Evolutionary conservation across 352 stramenopile species (phyloP).

Genomic region (Globisporangium uncinulatum): DNA sequence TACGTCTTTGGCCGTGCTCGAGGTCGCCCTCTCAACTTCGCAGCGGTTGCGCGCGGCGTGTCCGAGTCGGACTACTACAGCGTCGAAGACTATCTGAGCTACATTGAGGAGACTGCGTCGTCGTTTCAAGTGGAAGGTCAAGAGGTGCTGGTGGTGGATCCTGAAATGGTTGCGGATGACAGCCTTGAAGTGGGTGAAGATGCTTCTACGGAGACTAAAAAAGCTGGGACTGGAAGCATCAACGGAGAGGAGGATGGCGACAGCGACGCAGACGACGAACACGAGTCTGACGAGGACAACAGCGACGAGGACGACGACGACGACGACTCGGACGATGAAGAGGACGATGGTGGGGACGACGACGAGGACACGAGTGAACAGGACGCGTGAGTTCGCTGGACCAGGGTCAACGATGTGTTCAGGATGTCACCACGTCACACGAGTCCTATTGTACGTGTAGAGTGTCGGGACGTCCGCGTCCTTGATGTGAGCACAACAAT

Average conservation of each 20-base stretch:
- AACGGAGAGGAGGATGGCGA: conserved; percentile 7
- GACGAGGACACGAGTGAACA: not conserved
- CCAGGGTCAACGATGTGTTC: no score
- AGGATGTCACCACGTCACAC: no score
- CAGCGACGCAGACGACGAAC: conserved; percentile 12
- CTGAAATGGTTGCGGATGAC: not conserved
- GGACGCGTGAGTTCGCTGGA: no score
- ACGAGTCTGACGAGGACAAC: conserved; percentile 7
- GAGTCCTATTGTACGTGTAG: no score
- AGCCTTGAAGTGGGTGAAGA: conserved; percentile 4
- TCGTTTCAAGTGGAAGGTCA: not conserved
- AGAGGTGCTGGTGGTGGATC: not conserved
- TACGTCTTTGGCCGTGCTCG: conserved; percentile 57
- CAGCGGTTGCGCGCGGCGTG: conserved; percentile 9
- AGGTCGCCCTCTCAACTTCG: conserved; percentile 33
- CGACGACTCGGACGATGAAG: conserved; percentile 19
- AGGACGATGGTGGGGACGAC: conserved; percentile 14
- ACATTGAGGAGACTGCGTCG: conserved; percentile 27
- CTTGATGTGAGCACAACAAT: no score
- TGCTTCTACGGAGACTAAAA: conserved; percentile 1
- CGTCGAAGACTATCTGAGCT: conserved; percentile 61
- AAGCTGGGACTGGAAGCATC: conserved; percentile 2
- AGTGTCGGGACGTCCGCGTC: no score
- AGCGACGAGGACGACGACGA: conserved; percentile 15
- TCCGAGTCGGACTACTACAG: conserved; percentile 36